Percentiles rank a stretch among this genome's conserved stretches.
These are phyloP conservation scores for Xerocomellus amylosporus DNA, from an alignment of 768 basidiomycete genomes.

Conservation along the genomic window DNA sequence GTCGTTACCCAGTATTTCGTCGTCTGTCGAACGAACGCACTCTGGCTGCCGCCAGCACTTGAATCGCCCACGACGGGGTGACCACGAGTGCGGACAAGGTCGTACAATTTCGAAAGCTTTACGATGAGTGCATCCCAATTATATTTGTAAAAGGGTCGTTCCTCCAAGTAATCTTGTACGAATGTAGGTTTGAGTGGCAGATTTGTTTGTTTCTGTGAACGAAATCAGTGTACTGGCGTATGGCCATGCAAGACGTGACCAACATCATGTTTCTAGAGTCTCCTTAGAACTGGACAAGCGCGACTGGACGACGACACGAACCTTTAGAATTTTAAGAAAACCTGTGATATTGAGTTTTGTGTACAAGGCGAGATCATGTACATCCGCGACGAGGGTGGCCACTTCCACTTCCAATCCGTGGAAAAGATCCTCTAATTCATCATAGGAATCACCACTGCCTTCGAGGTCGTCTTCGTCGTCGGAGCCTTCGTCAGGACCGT, in stretches of 20 bases:
- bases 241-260: conserved; percentile 15
- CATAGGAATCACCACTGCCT: conserved; percentile 53
- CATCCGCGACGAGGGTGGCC: conserved; percentile 89
- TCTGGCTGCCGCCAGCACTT: conserved; percentile 91
- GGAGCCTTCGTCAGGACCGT: conserved; percentile 64
- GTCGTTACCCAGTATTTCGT: conserved; percentile 95
- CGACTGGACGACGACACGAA: conserved; percentile 26
- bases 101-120: conserved; percentile 91
- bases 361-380: conserved; percentile 87
- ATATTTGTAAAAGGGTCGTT: conserved; percentile 94
- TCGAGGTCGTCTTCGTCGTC: conserved; percentile 53
- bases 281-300: conserved; percentile 5
- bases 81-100: conserved; percentile 92
- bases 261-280: conserved; percentile 86
- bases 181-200: conserved; percentile 81
- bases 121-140: conserved; percentile 96
- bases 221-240: conserved; percentile 8
- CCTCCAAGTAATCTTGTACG: conserved; percentile 87
- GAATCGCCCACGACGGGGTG: conserved; percentile 94
- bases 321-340: conserved; percentile 98
- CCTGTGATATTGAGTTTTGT: conserved; percentile 98
- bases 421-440: conserved; percentile 83
- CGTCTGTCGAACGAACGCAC: conserved; percentile 96
- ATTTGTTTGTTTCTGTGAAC: conserved; percentile 84
- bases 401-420: conserved; percentile 90